Evolutionary conservation across 352 stramenopile genomes (phyloP), one percentile per base, ranked within the genome.

Genomic region (Phytophthora multivora): DNA sequence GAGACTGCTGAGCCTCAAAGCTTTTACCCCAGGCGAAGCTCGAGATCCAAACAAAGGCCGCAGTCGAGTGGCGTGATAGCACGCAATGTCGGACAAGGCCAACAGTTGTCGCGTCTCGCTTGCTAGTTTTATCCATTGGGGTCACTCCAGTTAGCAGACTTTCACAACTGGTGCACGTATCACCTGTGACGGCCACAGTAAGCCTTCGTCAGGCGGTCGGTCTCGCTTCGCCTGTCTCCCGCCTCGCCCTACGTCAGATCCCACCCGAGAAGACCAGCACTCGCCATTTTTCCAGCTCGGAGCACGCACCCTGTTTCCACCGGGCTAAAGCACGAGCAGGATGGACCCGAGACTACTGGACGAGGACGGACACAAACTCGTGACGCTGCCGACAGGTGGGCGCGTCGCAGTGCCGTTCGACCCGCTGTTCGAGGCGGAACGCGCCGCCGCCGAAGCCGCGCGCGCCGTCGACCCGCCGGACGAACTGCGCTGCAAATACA

Each of bases 401-500:
- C 48, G 58, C 49, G 56, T 79, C 5, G 57, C 63, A 12, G 58
- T 79, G 15, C 63, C 64, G 13, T 75, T 41, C 35, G 62, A 73
- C 33, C 64, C 52, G 9, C 52, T 73, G 6, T 59, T 59, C 19
- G 63, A 56, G 47, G 59, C 56, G 1, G 61, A 67, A 12, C 58
- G 45, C 0, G 57, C 55, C 11, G 52, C 57, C 11, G 58, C 62
- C 5, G 66, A 58, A 15, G 58, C 48, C n/a, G 58, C 62, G 10
- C 46, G 33, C 4, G 62, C 50, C 26, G 64, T 42, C 18, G 58
- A 68, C 21, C 62, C 62, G 18, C 66, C 62, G 23, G 53, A 70
- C 48, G 67, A 77, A 5, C 31, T 75, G 7, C 53, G 68, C 12
- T 86, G 77, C 66, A 69, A 69, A 51, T 86, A 83, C 58, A 77